phyloP scores from a whole-genome alignment of 768 basidiomycete species.

The Tulasnella calospora region DNA sequence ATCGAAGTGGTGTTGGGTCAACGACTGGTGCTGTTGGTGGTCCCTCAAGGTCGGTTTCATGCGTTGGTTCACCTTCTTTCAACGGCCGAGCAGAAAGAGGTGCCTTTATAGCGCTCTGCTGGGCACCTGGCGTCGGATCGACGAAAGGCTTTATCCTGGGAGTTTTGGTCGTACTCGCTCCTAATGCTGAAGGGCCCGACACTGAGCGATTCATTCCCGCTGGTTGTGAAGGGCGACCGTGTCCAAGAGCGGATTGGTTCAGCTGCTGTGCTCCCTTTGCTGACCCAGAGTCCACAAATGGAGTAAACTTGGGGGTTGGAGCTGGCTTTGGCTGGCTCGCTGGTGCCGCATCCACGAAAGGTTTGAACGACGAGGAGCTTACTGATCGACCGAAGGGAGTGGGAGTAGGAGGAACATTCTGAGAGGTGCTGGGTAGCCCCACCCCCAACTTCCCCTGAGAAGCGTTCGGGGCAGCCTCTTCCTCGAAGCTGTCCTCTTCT shows the following conservation, averaged over 20 bases:
- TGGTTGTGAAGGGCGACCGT: neutral
- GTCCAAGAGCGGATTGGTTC: neutral
- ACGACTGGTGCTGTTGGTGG: neutral
- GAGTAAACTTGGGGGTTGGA: slow-evolving; percentile 20
- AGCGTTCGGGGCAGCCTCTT: slow-evolving; percentile 29
- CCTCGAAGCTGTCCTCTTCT: slow-evolving; percentile 35
- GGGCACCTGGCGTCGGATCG: slow-evolving; percentile 7
- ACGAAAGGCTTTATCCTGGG: slow-evolving; percentile 25
- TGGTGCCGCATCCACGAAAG: slow-evolving; percentile 16
- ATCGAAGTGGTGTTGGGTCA: slow-evolving; percentile 10
- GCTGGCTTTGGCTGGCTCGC: neutral
- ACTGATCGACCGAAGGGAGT: slow-evolving; percentile 5
- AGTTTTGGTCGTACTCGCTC: neutral
- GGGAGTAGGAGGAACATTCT: slow-evolving; percentile 19
- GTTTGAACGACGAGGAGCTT: slow-evolving; percentile 5
- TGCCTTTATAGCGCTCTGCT: neutral
- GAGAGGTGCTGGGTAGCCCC: neutral
- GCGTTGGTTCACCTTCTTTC: neutral
- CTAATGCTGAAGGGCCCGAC: slow-evolving; percentile 13
- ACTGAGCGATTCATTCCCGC: slow-evolving; percentile 1
- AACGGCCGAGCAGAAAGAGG: neutral
- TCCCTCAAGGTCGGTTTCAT: neutral
- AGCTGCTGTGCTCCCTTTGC: neutral
- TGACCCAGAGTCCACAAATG: slow-evolving; percentile 12
- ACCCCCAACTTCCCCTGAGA: neutral